These are phyloP conservation scores for Lachnellula hyalina DNA, from an alignment of 2,329 filamentous ascomycete species.

Conservation along the genomic window DNA sequence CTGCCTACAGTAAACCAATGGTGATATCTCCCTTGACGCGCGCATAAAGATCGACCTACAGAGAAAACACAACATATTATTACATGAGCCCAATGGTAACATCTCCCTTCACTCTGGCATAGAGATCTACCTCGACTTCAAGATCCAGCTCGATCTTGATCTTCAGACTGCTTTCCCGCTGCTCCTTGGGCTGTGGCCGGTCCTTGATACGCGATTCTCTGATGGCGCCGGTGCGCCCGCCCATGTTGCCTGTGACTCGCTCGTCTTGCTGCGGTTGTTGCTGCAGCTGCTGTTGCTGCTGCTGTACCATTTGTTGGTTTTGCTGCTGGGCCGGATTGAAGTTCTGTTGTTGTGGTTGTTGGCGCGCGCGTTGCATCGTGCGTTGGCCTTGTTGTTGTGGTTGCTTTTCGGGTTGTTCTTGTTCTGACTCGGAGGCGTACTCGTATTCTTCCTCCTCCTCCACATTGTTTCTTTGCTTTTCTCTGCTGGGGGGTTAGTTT, in stretches of 20 bases:
- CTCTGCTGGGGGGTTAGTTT: constrained; percentile 12
- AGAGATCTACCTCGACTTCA: constrained; percentile 37
- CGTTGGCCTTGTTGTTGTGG: constrained; percentile 23
- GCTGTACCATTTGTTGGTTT: constrained; percentile 13
- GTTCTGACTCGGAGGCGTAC: constrained; percentile 22
- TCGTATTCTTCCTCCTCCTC: constrained; percentile 22
- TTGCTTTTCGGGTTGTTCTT: constrained; percentile 14
- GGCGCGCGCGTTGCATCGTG: constrained; percentile 35
- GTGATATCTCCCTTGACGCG: constrained; percentile 33
- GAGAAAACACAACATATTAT: constrained; percentile 11
- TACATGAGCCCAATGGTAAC: constrained; percentile 34
- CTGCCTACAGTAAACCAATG: constrained; percentile 34
- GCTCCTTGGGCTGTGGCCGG: constrained; percentile 31
- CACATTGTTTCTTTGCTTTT: constrained; percentile 23
- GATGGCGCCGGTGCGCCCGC: constrained; percentile 27
- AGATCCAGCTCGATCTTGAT: constrained; percentile 39
- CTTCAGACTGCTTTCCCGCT: constrained; percentile 35
- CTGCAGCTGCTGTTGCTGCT: too few species aligned
- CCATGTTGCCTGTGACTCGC: constrained; percentile 24
- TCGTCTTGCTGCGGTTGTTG: constrained; percentile 12
- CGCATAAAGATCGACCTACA: constrained; percentile 31
- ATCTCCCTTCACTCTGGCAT: constrained; percentile 34
- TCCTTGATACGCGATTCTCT: constrained; percentile 36
- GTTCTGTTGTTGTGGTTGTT: constrained; percentile 26
- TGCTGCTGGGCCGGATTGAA: constrained; percentile 22